phyloP scores from a whole-genome alignment of 2,329 filamentous ascomycete genomes.

The Rutstroemia sydowiana region DNA sequence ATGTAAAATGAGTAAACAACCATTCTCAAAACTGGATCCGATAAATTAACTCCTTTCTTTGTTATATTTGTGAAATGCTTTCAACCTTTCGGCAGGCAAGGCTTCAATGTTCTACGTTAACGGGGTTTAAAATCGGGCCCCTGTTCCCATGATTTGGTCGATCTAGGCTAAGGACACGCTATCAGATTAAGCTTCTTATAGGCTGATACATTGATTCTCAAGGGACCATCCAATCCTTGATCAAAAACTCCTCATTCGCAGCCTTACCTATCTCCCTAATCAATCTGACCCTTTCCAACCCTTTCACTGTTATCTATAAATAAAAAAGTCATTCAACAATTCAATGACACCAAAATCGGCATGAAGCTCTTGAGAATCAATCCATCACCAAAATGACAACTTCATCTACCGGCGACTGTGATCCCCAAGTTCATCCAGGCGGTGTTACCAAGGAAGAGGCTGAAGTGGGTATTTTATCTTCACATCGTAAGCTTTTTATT shows the following conservation, averaged over 20 bases:
- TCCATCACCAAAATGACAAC: slow-evolving; percentile 13
- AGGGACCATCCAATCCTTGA: background rate
- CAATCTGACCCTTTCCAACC: background rate
- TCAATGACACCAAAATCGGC: background rate
- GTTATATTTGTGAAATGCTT: background rate
- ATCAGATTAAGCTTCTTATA: slow-evolving; percentile 7
- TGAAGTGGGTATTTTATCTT: slow-evolving; percentile 35
- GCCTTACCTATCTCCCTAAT: background rate
- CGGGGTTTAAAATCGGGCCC: too few species aligned
- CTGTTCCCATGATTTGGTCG: background rate
- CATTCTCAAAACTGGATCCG: slow-evolving; percentile 45
- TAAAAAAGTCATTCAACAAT: background rate
- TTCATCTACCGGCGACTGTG: slow-evolving; percentile 13
- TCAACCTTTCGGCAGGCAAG: too few species aligned
- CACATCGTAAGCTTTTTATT: slow-evolving; percentile 34
- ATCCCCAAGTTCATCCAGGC: slow-evolving; percentile 17
- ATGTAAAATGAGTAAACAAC: slow-evolving; percentile 97
- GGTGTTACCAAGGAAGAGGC: slow-evolving; percentile 24
- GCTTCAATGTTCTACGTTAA: too few species aligned
- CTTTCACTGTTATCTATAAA: background rate
- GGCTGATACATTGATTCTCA: background rate
- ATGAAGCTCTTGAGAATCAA: slow-evolving; percentile 10
- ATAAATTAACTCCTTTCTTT: background rate
- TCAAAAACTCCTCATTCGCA: slow-evolving; percentile 7
- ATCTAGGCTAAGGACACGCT: slow-evolving; percentile 6